Conservation (phyloP, 345 rosid genomes). For the Gossypium longicalyx region DNA sequence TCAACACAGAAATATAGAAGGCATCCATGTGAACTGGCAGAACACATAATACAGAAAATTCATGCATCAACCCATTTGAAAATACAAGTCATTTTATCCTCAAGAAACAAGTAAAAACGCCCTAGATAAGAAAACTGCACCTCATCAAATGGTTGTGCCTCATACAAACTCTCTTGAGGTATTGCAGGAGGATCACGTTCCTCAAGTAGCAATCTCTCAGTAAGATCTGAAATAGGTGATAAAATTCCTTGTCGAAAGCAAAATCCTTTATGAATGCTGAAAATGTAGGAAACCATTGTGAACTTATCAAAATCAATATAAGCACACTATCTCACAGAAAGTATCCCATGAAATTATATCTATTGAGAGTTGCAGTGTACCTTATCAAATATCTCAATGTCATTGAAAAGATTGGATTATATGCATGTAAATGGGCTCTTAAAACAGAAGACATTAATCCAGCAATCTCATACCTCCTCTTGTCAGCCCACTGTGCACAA, state of each 20-base stretch:
- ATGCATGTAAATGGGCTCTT: constrained; percentile 81
- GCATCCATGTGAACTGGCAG: constrained; percentile 1
- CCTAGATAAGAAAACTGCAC: constrained; percentile 29
- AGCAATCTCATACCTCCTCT: constrained; percentile 86
- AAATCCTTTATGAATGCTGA: constrained; percentile 84
- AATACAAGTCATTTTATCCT: background rate
- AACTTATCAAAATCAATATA: constrained; percentile 2
- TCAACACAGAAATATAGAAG: background rate
- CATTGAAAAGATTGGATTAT: constrained; percentile 82
- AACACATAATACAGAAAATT: background rate
- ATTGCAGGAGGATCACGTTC: constrained; percentile 81
- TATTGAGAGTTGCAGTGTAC: constrained; percentile 23
- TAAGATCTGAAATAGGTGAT: constrained; percentile 86
- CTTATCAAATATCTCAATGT: constrained; percentile 81
- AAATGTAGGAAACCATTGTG: constrained; percentile 11
- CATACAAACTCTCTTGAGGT: constrained; percentile 61
- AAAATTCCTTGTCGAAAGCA: constrained; percentile 71
- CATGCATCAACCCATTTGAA: constrained; percentile 6
- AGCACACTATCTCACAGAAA: background rate
- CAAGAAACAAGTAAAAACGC: constrained; percentile 3
- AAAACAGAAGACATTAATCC: constrained; percentile 81
- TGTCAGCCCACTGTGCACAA: constrained; percentile 78
- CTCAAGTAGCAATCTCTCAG: constrained; percentile 77
- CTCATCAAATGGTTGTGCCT: constrained; percentile 94
- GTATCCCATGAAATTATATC: background rate